phyloP scores from a whole-genome alignment of 2,329 filamentous ascomycete species.

The Colletotrichum karsti region DNA sequence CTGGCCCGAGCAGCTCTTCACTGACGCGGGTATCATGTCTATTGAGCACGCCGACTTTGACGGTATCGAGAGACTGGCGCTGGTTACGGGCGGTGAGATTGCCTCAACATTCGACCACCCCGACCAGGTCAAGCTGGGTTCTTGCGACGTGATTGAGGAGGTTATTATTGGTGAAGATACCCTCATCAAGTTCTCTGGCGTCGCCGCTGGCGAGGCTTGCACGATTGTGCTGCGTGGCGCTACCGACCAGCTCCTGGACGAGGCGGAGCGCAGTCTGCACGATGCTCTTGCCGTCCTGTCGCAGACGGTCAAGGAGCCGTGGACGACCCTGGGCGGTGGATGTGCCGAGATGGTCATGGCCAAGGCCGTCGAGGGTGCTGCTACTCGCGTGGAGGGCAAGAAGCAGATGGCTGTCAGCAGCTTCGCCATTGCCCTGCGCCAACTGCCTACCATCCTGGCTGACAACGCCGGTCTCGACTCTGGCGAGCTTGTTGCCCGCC shows the following conservation, averaged over 20 bases:
- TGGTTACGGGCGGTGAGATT: constrained; percentile 97
- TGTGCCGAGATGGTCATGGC: constrained; percentile 99
- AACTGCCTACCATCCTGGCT: constrained; percentile 94
- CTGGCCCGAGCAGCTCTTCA: constrained; percentile 99
- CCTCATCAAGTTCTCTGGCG: constrained; percentile 95
- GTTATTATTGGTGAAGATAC: constrained; percentile 98
- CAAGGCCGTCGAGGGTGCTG: constrained; percentile 93
- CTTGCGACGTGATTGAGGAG: constrained; percentile 96
- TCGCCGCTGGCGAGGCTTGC: constrained; percentile 92
- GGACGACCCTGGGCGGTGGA: constrained; percentile 92
- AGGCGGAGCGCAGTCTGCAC: constrained; percentile 94
- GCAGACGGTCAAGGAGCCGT: constrained; percentile 93
- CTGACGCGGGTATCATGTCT: constrained; percentile 96
- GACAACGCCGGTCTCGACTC: constrained; percentile 98
- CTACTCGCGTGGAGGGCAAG: constrained; percentile 95
- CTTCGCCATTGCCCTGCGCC: constrained; percentile 88
- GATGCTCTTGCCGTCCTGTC: constrained; percentile 96
- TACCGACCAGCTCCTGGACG: constrained; percentile 95
- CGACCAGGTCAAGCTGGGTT: constrained; percentile 93
- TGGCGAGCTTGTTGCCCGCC: constrained; percentile 88
- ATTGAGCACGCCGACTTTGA: constrained; percentile 99
- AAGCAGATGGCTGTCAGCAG: constrained; percentile 92
- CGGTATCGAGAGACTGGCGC: constrained; percentile 91
- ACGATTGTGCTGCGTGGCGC: constrained; percentile 96
- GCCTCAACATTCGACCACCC: constrained; percentile 98